Evolutionary conservation across 129 eudicot genomes (phyloP).

Genomic region (Gnaphalium uliginosum): DNA sequence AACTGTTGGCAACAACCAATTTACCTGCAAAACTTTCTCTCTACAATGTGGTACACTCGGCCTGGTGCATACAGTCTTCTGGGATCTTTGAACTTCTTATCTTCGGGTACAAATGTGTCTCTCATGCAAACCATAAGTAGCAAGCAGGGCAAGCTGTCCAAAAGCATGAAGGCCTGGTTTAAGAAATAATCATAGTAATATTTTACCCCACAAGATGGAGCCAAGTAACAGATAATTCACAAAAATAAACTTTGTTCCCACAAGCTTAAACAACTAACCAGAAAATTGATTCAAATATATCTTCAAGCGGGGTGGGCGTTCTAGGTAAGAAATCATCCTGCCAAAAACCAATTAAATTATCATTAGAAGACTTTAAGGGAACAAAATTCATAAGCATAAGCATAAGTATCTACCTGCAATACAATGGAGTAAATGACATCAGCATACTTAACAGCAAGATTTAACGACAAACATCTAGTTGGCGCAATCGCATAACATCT

Average conservation of each 20-base stretch:
- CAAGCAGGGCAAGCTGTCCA: slow-evolving; percentile 88
- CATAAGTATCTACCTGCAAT: slow-evolving; percentile 51
- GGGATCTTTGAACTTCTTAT: slow-evolving; percentile 61
- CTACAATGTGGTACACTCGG: slow-evolving; percentile 79
- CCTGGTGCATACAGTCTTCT: slow-evolving; percentile 91
- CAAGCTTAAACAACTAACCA: slow-evolving; percentile 52
- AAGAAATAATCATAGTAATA: slow-evolving; percentile 25
- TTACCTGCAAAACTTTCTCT: slow-evolving; percentile 80
- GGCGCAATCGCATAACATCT: slow-evolving; percentile 75
- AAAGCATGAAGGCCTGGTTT: slow-evolving; percentile 61
- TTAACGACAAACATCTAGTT: slow-evolving; percentile 72
- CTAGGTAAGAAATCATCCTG: slow-evolving; percentile 90
- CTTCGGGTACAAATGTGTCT: slow-evolving; percentile 75
- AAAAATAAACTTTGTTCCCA: neutral
- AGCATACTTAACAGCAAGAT: slow-evolving; percentile 83
- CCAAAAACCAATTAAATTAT: neutral
- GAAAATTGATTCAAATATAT: slow-evolving; percentile 68
- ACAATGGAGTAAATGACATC: slow-evolving; percentile 68
- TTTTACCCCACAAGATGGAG: slow-evolving; percentile 33
- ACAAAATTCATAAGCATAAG: neutral
- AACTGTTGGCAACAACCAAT: neutral
- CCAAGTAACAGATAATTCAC: neutral
- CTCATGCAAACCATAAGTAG: slow-evolving; percentile 66
- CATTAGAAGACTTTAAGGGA: neutral
- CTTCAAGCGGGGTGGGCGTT: slow-evolving; percentile 78